Evolutionary conservation across 805 yeast species (phyloP).

Genomic region (Wickerhamomyces rabaulensis): DNA sequence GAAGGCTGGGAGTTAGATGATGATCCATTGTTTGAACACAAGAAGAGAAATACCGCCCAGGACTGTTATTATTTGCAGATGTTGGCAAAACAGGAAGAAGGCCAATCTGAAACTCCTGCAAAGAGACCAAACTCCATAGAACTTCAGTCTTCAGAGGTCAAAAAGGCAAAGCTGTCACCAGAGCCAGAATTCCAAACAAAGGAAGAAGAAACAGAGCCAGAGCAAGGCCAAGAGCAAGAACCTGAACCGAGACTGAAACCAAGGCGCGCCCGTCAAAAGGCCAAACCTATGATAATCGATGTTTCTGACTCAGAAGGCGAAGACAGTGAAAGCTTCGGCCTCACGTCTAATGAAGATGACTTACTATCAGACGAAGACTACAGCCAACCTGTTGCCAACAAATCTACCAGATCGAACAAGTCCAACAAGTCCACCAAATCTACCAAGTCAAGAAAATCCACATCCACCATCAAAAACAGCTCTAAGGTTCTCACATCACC

Average conservation of each 20-base stretch:
- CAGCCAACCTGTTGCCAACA: slow-evolving; percentile 10
- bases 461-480: slow-evolving; percentile 1
- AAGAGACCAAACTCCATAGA: neutral
- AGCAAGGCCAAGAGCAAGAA: too few species aligned
- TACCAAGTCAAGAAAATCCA: neutral
- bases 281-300: slow-evolving; percentile 2
- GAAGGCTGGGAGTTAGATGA: slow-evolving; percentile 73
- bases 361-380: slow-evolving; percentile 15
- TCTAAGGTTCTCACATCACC: slow-evolving; percentile 1
- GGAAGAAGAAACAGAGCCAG: slow-evolving; percentile 1
- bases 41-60: slow-evolving; percentile 31
- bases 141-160: neutral
- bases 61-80: slow-evolving; percentile 30
- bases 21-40: slow-evolving; percentile 57
- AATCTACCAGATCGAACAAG: slow-evolving; percentile 8
- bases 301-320: slow-evolving; percentile 2
- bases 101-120: neutral
- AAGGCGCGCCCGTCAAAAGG: neutral
- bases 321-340: slow-evolving; percentile 18
- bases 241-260: neutral
- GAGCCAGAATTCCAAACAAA: neutral
- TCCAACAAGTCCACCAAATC: slow-evolving; percentile 11
- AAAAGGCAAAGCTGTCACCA: neutral
- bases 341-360: slow-evolving; percentile 16
- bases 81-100: neutral